These are phyloP conservation scores for Kurtzmaniella quercitrusa DNA, from an alignment of 1,139 yeast species.

Conservation along the genomic window DNA sequence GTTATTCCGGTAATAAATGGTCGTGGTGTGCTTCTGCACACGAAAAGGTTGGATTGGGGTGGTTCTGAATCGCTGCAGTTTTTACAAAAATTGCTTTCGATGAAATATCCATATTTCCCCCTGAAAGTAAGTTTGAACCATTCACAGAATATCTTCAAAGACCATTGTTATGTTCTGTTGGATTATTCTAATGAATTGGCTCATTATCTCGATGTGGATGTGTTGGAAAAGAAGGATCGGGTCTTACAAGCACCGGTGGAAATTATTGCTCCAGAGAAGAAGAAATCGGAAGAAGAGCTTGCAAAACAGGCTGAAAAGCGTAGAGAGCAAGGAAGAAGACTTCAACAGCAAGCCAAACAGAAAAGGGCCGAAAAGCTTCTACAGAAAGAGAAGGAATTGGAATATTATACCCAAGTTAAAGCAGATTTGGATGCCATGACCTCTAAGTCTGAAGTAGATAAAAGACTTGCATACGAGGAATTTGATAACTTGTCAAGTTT, in stretches of 20 bases:
- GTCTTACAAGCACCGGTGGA: constrained; percentile 77
- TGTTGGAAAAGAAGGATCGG: constrained; percentile 62
- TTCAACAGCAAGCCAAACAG: constrained; percentile 91
- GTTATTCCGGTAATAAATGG: constrained; percentile 76
- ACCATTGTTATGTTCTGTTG: constrained; percentile 72
- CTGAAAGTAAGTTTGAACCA: constrained; percentile 62
- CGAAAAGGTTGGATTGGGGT: constrained; percentile 90
- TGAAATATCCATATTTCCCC: constrained; percentile 93
- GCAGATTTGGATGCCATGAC: constrained; percentile 46
- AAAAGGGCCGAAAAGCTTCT: constrained; percentile 74
- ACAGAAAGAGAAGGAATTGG: constrained; percentile 78
- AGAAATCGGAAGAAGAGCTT: constrained; percentile 80
- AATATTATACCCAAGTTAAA: constrained; percentile 59
- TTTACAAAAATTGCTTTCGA: constrained; percentile 56
- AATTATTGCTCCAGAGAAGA: constrained; percentile 53
- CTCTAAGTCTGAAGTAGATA: constrained; percentile 38
- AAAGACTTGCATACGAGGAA: constrained; percentile 64
- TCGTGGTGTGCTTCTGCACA: constrained; percentile 57
- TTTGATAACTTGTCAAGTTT: constrained; percentile 74
- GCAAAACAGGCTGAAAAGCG: constrained; percentile 75
- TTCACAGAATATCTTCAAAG: constrained; percentile 62
- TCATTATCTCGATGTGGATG: constrained; percentile 54
- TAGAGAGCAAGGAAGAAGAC: constrained; percentile 78
- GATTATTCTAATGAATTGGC: constrained; percentile 65
- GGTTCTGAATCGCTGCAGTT: constrained; percentile 71